Evolutionary conservation across 306 rosid genomes (phyloP).

Genomic region (Dalbergia cochinchinensis): DNA sequence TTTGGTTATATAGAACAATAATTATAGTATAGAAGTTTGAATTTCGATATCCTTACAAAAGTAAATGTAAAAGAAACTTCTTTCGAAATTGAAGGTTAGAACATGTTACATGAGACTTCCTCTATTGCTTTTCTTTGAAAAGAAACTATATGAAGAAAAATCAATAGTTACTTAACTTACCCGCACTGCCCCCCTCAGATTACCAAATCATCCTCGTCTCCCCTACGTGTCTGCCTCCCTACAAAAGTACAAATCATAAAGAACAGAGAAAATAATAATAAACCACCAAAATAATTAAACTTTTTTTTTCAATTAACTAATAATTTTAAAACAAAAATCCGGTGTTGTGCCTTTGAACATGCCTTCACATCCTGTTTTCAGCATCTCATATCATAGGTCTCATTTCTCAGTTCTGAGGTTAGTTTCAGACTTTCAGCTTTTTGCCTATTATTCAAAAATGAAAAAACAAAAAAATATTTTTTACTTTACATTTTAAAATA

Average conservation of each 20-base stretch:
- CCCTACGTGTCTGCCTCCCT: conserved; percentile 42
- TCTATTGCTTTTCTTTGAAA: no score
- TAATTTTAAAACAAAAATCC: conserved; percentile 16
- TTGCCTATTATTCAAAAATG: neutral
- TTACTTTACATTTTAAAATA: conserved; percentile 24
- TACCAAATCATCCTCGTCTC: conserved; percentile 29
- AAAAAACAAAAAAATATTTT: neutral
- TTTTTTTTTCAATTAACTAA: conserved; percentile 6
- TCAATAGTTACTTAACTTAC: neutral
- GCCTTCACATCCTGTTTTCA: neutral
- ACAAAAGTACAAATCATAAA: neutral
- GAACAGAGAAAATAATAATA: neutral
- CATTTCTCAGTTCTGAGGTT: neutral
- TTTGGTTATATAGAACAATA: no score
- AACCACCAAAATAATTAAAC: neutral
- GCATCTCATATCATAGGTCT: neutral
- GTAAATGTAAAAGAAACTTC: no score
- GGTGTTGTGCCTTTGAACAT: neutral
- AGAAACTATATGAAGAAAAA: no score
- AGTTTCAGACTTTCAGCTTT: neutral
- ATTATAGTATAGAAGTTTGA: no score
- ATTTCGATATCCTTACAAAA: no score
- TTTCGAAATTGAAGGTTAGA: no score
- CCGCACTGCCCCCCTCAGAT: conserved; percentile 17
- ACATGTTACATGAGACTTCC: no score